A percentile compares a stretch with the other conserved stretches of the same genome.
These are phyloP conservation scores for Zelonia costaricensis DNA, from an alignment of 208 protist genomes.

Conservation along the genomic window DNA sequence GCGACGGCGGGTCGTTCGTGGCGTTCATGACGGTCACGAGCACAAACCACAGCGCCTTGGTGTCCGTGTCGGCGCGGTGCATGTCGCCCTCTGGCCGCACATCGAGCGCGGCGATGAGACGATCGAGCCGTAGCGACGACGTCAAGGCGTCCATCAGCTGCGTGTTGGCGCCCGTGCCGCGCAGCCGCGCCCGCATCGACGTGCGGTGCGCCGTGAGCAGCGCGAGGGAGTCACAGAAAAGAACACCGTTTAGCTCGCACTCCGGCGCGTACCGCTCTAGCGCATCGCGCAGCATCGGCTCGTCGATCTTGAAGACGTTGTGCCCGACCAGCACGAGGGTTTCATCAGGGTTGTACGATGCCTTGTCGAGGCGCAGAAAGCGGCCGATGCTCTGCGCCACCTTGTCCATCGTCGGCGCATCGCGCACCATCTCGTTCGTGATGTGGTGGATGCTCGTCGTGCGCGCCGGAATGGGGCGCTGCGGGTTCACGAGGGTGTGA, in stretches of 20 bases:
- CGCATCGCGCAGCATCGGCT: conserved; percentile 81
- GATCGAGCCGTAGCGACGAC: conserved; percentile 60
- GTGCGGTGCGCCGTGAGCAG: conserved; percentile 35
- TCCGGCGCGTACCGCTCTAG: conserved; percentile 41
- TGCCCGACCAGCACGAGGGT: conserved; percentile 79
- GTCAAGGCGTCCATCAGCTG: conserved; percentile 58
- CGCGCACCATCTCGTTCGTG: conserved; percentile 66
- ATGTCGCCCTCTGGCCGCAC: conserved; percentile 64
- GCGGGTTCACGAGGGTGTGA: conserved; percentile 75
- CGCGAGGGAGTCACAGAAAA: conserved; percentile 84
- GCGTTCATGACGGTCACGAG: conserved; percentile 63
- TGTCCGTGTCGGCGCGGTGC: conserved; percentile 86
- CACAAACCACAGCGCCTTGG: conserved; percentile 84
- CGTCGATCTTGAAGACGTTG: conserved; percentile 84
- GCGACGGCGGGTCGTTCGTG: conserved; percentile 17
- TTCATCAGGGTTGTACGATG: conserved; percentile 46
- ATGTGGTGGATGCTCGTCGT: conserved; percentile 87
- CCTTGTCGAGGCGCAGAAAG: conserved; percentile 66
- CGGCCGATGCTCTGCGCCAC: conserved; percentile 55
- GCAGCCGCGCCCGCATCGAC: conserved; percentile 5
- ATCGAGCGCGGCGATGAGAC: conserved; percentile 64
- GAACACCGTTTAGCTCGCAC: conserved; percentile 49
- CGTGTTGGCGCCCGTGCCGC: conserved; percentile 24
- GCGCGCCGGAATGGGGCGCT: conserved; percentile 55
- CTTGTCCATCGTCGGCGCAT: conserved; percentile 54